These are phyloP conservation scores for Globisporangium heterothallicum DNA, from an alignment of 352 stramenopile species.

Conservation along the genomic window DNA sequence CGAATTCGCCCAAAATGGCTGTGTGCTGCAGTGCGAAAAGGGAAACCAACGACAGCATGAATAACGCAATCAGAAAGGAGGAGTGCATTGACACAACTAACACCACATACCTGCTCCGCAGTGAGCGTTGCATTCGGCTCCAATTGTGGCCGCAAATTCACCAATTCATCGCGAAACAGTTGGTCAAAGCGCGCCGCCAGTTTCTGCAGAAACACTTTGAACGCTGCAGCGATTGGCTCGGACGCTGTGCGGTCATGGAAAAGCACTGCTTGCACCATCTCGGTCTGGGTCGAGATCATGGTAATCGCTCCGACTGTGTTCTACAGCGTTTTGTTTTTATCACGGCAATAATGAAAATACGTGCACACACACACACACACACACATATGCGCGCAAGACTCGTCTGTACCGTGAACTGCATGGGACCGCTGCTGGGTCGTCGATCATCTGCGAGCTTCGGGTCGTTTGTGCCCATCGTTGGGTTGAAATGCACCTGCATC, in stretches of 20 bases:
- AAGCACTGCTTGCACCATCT: constrained; percentile 56
- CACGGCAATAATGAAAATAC: not conserved
- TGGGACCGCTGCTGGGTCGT: constrained; percentile 11
- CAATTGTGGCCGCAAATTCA: constrained; percentile 35
- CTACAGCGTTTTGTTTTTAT: constrained; percentile 8
- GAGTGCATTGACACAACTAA: not conserved
- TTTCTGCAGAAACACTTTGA: constrained; percentile 56
- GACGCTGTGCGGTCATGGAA: constrained; percentile 69
- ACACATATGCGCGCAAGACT: too few relatives aligned
- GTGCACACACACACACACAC: not conserved
- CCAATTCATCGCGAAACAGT: constrained; percentile 37
- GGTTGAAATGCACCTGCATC: constrained; percentile 66
- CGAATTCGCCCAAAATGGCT: constrained; percentile 15
- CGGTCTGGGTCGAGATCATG: constrained; percentile 68
- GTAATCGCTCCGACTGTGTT: constrained; percentile 41
- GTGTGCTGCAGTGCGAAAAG: constrained; percentile 2
- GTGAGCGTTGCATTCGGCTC: constrained; percentile 31
- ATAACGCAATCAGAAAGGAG: not conserved
- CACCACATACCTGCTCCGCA: constrained; percentile 18
- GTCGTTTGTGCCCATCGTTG: constrained; percentile 15
- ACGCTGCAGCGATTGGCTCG: constrained; percentile 31
- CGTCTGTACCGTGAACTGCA: constrained; percentile 20
- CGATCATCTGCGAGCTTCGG: constrained; percentile 15
- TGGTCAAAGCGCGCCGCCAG: constrained; percentile 45
- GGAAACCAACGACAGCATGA: not conserved